Conservation (phyloP, 164 flowering plant genomes). For the Magnolia changhungtana region DNA sequence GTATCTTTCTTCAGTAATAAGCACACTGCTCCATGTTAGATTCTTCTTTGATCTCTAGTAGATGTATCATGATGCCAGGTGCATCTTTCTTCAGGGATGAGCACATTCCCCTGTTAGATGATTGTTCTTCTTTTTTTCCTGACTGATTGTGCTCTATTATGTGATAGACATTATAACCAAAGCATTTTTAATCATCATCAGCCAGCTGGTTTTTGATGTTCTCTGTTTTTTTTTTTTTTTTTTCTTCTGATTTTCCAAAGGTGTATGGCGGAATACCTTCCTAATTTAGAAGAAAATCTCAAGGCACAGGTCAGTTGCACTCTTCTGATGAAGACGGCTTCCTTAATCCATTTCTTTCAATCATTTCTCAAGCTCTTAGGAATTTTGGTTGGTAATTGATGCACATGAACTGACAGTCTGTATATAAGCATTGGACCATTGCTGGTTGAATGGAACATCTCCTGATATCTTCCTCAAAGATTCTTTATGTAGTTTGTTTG, state of each 20-base stretch:
- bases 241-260: slow-evolving; percentile 31
- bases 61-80: not conserved
- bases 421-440: not conserved
- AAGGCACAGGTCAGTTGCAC: slow-evolving; percentile 54
- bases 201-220: slow-evolving; percentile 1
- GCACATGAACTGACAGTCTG: not conserved
- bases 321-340: slow-evolving; percentile 5
- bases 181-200: not conserved
- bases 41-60: not conserved
- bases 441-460: not conserved
- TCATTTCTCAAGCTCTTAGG: not conserved
- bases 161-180: not conserved
- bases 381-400: not conserved
- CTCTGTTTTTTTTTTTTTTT: not conserved
- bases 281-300: slow-evolving; percentile 66
- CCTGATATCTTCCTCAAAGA: not conserved
- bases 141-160: no score
- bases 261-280: slow-evolving; percentile 99
- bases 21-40: not conserved
- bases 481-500: not conserved
- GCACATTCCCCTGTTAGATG: no score
- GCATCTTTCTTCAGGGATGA: not conserved
- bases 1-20: not conserved
- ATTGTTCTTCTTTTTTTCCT: not conserved
- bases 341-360: not conserved